Base-by-base conservation (phyloP, 805 yeast species). In the Metschnikowia gruessii region DNA sequence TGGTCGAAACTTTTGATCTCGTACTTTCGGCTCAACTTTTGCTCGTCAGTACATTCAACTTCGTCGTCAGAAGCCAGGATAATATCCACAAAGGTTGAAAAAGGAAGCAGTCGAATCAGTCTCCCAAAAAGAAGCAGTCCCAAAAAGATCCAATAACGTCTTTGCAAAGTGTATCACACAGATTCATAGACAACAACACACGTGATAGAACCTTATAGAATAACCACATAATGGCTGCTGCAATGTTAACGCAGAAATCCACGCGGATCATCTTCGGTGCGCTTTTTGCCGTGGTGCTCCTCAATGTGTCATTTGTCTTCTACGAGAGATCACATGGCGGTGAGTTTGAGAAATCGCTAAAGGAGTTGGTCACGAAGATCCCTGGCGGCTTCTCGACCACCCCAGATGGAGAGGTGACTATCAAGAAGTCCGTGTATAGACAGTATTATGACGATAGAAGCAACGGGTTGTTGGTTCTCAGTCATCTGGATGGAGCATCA, bases 391-490 rank as follows among this genome's bases (percentile, higher is more conserved):
- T 32, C 13, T 4, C 21, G 12, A 17, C 5, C 15, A 7, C 17
- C 17, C 18, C 21, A 7, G 19, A 12, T 8, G 22, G 36, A 3
- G n/a, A 1, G 24, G 12, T 12, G 11, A 17, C 9, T 18, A 16
- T 2, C 37, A 12, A 3, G 9, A 42, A 48, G 35, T 44, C 50
- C 4, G 45, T 37, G 5, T 44, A 43, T 18, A 40, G 53, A 16
- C 30, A 36, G 18, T 51, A 51, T 36, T 37, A 16, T n/a, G 55
- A 51, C 43, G 55, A 49, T 35, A 36, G 53, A 8, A 21, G 26
- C 11, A 43, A 49, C 26, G 55, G 55, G 3, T 34, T 51, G 18
- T 17, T 49, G 40, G 55, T 51, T 22, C 45, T 49, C 13, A 22
- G 36, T 6, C 40, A 40, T 31, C 48, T 42, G 45, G 39, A 15